Conservation (phyloP, 805 yeast genomes). For the Naumovozyma dairenensis region DNA sequence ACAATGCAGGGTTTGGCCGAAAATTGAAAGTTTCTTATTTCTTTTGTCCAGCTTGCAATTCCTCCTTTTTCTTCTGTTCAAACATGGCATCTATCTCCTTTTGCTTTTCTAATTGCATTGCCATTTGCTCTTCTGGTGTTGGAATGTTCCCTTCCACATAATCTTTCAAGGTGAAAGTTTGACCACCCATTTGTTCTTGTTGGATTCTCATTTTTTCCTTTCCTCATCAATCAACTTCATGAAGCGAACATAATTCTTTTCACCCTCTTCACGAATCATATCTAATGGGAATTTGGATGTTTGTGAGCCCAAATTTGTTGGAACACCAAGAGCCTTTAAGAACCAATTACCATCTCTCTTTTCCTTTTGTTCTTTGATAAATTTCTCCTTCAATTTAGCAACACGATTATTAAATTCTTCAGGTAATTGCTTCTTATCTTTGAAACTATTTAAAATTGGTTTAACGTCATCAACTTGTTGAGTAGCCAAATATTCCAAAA, state of each 20-base stretch:
- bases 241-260: constrained; percentile 75
- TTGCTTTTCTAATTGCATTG: constrained; percentile 34
- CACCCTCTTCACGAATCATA: constrained; percentile 83
- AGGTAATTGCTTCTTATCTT: constrained; percentile 56
- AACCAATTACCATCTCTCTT: constrained; percentile 41
- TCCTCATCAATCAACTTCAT: constrained; percentile 79
- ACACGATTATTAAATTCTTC: constrained; percentile 79
- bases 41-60: not conserved
- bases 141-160: constrained; percentile 77
- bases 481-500: constrained; percentile 88
- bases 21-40: not conserved
- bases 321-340: constrained; percentile 54
- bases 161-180: constrained; percentile 77
- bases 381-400: constrained; percentile 57
- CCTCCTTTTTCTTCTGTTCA: constrained; percentile 23
- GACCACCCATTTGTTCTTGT: constrained; percentile 73
- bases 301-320: constrained; percentile 11
- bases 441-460: constrained; percentile 69
- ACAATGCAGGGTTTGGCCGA: not conserved
- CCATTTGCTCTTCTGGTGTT: constrained; percentile 53
- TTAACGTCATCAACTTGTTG: constrained; percentile 81
- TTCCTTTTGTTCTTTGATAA: constrained; percentile 44
- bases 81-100: constrained; percentile 30
- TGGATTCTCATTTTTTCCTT: constrained; percentile 47
- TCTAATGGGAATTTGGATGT: constrained; percentile 62